phyloP scores from a whole-genome alignment of 306 rosid species.

The Casuarina equisetifolia region DNA sequence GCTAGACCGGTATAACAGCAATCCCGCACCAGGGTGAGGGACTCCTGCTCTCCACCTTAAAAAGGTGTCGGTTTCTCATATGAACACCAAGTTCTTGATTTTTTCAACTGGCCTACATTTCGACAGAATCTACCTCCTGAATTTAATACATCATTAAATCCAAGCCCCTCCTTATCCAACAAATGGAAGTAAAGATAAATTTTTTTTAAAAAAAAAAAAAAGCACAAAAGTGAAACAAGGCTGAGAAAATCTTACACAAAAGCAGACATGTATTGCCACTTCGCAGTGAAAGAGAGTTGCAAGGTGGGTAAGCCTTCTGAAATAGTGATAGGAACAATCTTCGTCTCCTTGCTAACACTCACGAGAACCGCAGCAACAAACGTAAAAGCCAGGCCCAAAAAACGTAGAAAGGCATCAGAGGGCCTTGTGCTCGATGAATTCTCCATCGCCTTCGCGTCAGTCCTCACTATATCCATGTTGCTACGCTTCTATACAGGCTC shows the following conservation, averaged over 20 bases:
- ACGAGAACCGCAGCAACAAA: slow-evolving; percentile 47
- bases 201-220: too few species aligned
- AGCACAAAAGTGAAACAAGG: not conserved
- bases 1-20: too few species aligned
- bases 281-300: slow-evolving; percentile 50
- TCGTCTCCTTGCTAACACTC: slow-evolving; percentile 43
- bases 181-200: too few species aligned
- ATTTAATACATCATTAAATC: too few species aligned
- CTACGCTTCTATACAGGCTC: not conserved
- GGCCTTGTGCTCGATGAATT: slow-evolving; percentile 11
- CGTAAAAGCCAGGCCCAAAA: slow-evolving; percentile 42
- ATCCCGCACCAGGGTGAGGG: too few species aligned
- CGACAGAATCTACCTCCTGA: too few species aligned
- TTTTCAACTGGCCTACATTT: too few species aligned
- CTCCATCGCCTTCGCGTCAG: slow-evolving; percentile 39
- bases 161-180: too few species aligned
- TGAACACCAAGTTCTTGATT: too few species aligned
- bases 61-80: too few species aligned
- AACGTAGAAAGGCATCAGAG: slow-evolving; percentile 33
- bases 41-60: too few species aligned
- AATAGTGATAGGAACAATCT: slow-evolving; percentile 31
- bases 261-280: slow-evolving; percentile 72
- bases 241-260: slow-evolving; percentile 38
- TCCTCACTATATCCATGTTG: slow-evolving; percentile 36
- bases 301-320: slow-evolving; percentile 32